Evolutionary conservation across 179 eudicot species (phyloP).

Genomic region (Camellia oleifera): DNA sequence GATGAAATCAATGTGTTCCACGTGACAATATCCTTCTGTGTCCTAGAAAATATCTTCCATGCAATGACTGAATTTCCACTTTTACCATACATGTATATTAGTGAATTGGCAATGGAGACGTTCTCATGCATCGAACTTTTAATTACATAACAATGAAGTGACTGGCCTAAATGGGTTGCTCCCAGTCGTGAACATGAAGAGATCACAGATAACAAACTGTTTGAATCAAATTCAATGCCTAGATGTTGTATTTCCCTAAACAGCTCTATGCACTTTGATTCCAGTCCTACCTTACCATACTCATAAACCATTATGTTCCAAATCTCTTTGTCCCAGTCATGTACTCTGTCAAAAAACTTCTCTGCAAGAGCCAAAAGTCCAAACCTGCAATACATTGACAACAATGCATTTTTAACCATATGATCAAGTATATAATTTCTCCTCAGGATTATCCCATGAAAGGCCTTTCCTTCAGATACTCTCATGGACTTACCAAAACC

Average conservation of each 20-base stretch:
- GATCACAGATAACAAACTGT: conserved; percentile 48
- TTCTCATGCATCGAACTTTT: conserved; percentile 35
- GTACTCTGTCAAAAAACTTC: conserved; percentile 41
- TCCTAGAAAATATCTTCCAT: conserved; percentile 37
- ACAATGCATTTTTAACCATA: conserved; percentile 43
- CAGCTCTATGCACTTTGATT: conserved; percentile 35
- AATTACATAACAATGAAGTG: conserved; percentile 58
- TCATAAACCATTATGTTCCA: conserved; percentile 66
- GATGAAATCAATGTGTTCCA: conserved; percentile 69
- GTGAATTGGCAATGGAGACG: conserved; percentile 53
- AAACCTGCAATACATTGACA: conserved; percentile 75
- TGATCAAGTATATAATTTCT: conserved; percentile 33
- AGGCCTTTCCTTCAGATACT: conserved; percentile 58
- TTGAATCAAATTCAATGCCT: conserved; percentile 37
- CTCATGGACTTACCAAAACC: conserved; percentile 40
- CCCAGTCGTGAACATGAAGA: conserved; percentile 54
- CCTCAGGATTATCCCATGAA: conserved; percentile 62
- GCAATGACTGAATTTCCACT: conserved; percentile 41
- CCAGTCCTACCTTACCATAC: conserved; percentile 46
- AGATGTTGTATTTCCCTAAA: conserved; percentile 53
- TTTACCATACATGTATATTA: conserved; percentile 70
- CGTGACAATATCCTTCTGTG: conserved; percentile 46
- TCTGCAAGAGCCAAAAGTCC: conserved; percentile 42
- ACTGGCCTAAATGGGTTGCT: conserved; percentile 39
- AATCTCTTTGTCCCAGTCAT: conserved; percentile 37